Base-by-base conservation (phyloP, 768 basidiomycete genomes). In the Hypholoma fasciculare region DNA sequence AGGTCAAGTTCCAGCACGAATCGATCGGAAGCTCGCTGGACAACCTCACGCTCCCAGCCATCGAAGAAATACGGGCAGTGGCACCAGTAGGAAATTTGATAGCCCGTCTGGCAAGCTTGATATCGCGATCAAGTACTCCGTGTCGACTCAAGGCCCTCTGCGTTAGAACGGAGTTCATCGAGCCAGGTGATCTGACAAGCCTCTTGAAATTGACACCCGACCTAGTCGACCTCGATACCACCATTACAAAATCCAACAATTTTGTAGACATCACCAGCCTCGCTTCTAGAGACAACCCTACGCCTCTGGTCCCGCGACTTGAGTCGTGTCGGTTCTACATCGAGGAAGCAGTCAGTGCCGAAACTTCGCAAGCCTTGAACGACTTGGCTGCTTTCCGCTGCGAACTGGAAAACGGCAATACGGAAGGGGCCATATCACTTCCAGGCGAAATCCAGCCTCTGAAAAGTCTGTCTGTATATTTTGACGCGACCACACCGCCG, bases 31-130 rank as follows among this genome's bases (percentile, higher is more conserved):
- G 48, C 40, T 62, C 58, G 27, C 55, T 66, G 23, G 54, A 64
- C 51, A 60, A 65, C 42, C 58, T 70, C 43, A 61, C 61, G 9
- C 51, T 68, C 40, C 69, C 69, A 6, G 55, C 57, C 9, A 61
- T 70, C 20, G 61, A 70, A 20, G 65, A 68, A 26, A 64, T 69
- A 13, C 27, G 49, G 23, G 40, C 64, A n/a, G 47, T 65, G 14
- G 58, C 58, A 26, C 50, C 46, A 13, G 34, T 51, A n/a, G 64
- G 59, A 34, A 58, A 62, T 38, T 19, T 63, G 6, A 61, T 67
- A 49, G 48, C 60, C 5, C 44, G 60, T 23, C 57, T 69, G 6
- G 61, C 56, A 12, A 42, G 19, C 23, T 63, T 67, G 58, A 53
- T 65, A 19, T 56, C 58, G 17, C 58, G 62, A 34, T 60, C 53